phyloP scores from a whole-genome alignment of 768 basidiomycete genomes.

The Kwoniella dejecticola region DNA sequence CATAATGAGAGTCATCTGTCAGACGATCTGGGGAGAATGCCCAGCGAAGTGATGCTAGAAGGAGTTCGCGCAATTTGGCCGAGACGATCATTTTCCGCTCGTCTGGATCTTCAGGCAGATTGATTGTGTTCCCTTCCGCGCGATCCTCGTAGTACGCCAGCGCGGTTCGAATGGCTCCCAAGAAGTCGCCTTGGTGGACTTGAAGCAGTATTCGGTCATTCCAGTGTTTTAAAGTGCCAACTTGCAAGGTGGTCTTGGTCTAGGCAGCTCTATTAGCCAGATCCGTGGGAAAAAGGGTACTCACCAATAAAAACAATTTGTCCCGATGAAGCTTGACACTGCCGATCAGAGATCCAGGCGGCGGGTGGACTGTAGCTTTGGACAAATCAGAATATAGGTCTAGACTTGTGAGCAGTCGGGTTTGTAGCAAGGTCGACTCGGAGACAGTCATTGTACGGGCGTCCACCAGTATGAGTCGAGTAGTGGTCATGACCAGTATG shows the following conservation, averaged over 20 bases:
- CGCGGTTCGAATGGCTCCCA: constrained; percentile 83
- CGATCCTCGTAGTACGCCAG: constrained; percentile 73
- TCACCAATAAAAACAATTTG: constrained; percentile 84
- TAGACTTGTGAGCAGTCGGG: constrained; percentile 26
- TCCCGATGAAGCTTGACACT: constrained; percentile 83
- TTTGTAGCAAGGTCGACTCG: constrained; percentile 39
- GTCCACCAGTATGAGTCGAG: constrained; percentile 71
- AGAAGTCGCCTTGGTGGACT: constrained; percentile 82
- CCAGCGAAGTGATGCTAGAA: constrained; percentile 83
- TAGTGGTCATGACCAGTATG: constrained; percentile 66
- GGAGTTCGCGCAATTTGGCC: constrained; percentile 73
- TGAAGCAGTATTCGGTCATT: constrained; percentile 84
- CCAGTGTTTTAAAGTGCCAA: constrained; percentile 89
- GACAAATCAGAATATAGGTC: constrained; percentile 17
- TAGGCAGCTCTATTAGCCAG: constrained; percentile 12
- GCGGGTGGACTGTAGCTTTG: not conserved
- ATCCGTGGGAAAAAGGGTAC: not conserved
- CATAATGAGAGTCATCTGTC: constrained; percentile 80
- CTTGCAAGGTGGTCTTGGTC: constrained; percentile 61
- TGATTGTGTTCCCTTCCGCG: constrained; percentile 81
- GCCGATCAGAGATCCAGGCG: constrained; percentile 55
- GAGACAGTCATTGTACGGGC: constrained; percentile 61
- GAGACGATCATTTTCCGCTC: constrained; percentile 69
- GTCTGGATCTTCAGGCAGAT: constrained; percentile 70
- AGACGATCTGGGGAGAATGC: constrained; percentile 94